These are phyloP conservation scores for Aspergillus niger DNA, from an alignment of 2,329 filamentous ascomycete species.

Conservation along the genomic window DNA sequence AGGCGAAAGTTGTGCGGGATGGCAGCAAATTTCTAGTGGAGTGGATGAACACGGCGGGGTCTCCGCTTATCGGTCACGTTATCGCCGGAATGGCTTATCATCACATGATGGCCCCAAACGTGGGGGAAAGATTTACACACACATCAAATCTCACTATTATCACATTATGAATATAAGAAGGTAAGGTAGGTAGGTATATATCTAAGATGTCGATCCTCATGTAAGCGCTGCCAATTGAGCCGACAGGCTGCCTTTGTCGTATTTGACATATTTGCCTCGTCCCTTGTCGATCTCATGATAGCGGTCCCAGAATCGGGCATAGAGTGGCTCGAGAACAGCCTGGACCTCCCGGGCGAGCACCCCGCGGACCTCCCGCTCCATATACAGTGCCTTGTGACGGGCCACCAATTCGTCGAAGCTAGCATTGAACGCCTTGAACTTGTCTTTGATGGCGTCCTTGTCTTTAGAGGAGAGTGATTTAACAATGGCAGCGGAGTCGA, in stretches of 20 bases:
- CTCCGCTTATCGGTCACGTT: constrained; percentile 42
- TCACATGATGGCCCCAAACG: constrained; percentile 23
- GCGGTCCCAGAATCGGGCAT: constrained; percentile 92
- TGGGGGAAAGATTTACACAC: background rate
- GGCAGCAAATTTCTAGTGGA: constrained; percentile 34
- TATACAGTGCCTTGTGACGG: constrained; percentile 78
- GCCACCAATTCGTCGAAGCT: constrained; percentile 86
- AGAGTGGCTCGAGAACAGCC: constrained; percentile 88
- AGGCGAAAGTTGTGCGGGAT: constrained; percentile 25
- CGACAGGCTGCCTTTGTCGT: constrained; percentile 81
- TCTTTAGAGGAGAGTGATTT: constrained; percentile 86
- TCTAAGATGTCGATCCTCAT: constrained; percentile 10
- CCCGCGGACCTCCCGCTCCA: constrained; percentile 86
- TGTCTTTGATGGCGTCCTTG: constrained; percentile 93
- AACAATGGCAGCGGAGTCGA: constrained; percentile 80
- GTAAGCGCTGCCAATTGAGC: constrained; percentile 56
- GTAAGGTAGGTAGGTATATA: background rate
- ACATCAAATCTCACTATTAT: background rate
- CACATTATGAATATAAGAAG: constrained; percentile 2
- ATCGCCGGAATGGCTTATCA: constrained; percentile 30
- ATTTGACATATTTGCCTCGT: constrained; percentile 97
- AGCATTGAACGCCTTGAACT: constrained; percentile 88
- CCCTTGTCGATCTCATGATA: constrained; percentile 98
- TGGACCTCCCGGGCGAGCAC: constrained; percentile 83
- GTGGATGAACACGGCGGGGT: constrained; percentile 30